These are phyloP conservation scores for Schizochytrium sp. DNA, from an alignment of 108 stramenopile species.

Conservation along the genomic window DNA sequence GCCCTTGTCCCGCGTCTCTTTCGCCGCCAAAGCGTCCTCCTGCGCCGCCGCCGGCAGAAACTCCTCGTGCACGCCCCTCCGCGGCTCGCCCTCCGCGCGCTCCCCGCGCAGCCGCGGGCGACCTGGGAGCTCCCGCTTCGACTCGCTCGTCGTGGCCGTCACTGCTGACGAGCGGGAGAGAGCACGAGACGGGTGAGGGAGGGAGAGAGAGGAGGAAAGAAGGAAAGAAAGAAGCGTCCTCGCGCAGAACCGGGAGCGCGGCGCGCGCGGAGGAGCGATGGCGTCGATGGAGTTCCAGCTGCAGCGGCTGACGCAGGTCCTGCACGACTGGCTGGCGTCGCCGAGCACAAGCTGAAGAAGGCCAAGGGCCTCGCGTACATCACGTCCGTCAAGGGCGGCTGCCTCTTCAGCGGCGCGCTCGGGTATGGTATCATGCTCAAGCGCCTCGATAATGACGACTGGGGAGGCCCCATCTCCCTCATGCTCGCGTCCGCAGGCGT, in stretches of 20 bases:
- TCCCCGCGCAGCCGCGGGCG: no score
- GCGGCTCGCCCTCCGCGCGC: no score
- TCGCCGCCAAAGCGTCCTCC: no score
- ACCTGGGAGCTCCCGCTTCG: no score
- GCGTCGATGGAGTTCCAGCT: not conserved
- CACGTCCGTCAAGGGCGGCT: not conserved
- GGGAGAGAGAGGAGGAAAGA: no score
- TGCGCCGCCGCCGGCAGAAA: no score
- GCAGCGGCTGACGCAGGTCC: not conserved
- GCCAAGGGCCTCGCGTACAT: not conserved
- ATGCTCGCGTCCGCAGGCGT: not conserved
- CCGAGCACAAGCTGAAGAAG: not conserved
- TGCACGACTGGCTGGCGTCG: not conserved
- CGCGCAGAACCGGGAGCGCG: not conserved
- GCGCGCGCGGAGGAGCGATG: not conserved
- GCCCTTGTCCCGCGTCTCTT: no score
- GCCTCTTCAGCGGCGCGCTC: not conserved
- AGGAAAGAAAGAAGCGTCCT: no score
- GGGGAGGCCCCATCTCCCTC: slow-evolving; percentile 3
- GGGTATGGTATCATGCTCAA: not conserved
- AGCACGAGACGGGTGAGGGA: no score
- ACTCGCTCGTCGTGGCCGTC: no score
- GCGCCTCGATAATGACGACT: not conserved
- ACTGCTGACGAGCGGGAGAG: no score
- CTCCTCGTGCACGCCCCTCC: no score